These are phyloP conservation scores for Aspergillus thermomutatus DNA, from an alignment of 2,329 filamentous ascomycete species.

Conservation along the genomic window DNA sequence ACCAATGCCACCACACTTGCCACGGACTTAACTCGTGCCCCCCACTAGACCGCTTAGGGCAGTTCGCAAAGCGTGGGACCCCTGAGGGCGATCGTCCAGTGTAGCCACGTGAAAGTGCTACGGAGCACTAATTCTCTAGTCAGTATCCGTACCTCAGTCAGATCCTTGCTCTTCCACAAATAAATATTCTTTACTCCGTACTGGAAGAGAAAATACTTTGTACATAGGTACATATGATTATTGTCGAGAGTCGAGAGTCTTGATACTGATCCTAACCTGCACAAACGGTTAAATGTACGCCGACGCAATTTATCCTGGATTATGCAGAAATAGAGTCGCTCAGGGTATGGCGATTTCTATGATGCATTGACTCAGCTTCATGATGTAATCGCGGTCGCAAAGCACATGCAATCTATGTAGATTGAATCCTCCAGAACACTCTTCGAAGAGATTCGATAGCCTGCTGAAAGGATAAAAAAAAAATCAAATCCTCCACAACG, in stretches of 20 bases:
- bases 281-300: not conserved
- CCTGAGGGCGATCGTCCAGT: slow-evolving; percentile 22
- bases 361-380: slow-evolving; percentile 11
- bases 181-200: not conserved
- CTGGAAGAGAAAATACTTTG: not conserved
- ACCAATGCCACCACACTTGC: not conserved
- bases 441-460: not conserved
- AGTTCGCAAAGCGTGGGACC: slow-evolving; percentile 20
- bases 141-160: no score
- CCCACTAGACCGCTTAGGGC: slow-evolving; percentile 10
- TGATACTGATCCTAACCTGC: not conserved
- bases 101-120: slow-evolving; percentile 19
- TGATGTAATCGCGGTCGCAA: slow-evolving; percentile 10
- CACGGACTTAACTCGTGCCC: not conserved
- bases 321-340: not conserved
- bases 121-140: not conserved
- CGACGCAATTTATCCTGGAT: not conserved
- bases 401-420: not conserved
- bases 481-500: slow-evolving; percentile 10
- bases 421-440: not conserved
- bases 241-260: no score
- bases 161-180: no score
- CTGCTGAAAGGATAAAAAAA: not conserved
- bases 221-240: not conserved
- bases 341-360: slow-evolving; percentile 9